Percentiles rank a stretch among this genome's conserved stretches.
phyloP scores from a whole-genome alignment of 257 asterid species.

The Solanum pimpinellifolium region DNA sequence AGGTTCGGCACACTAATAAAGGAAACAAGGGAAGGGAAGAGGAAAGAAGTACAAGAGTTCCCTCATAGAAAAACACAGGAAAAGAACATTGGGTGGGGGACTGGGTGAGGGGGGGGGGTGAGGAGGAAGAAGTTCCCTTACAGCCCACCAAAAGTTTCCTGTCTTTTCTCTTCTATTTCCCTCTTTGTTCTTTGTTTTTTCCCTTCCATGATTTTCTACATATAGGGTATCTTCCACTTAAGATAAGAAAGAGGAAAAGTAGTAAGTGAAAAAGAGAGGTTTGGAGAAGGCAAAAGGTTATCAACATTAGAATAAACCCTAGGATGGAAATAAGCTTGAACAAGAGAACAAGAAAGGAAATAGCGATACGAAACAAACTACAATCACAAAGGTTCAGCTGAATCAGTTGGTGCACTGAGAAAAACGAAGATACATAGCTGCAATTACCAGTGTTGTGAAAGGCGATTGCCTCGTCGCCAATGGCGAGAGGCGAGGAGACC shows the following conservation, averaged over 20 bases:
- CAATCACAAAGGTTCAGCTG: background rate
- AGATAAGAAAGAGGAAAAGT: background rate
- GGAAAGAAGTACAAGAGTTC: background rate
- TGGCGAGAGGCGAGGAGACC: too few species aligned
- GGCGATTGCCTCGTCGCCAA: too few species aligned
- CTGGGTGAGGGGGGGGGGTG: background rate
- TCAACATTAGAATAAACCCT: background rate
- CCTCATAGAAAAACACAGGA: background rate
- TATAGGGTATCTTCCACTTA: background rate
- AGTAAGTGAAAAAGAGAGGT: background rate
- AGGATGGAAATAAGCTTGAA: background rate
- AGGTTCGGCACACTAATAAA: background rate
- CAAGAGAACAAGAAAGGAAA: background rate
- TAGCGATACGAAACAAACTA: background rate
- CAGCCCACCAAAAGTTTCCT: background rate
- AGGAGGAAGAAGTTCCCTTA: background rate
- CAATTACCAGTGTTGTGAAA: background rate
- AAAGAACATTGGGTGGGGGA: background rate
- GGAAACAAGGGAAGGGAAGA: background rate
- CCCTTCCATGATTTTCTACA: background rate
- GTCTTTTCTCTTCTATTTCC: background rate
- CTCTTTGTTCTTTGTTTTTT: background rate
- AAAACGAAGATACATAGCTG: background rate
- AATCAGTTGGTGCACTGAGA: background rate
- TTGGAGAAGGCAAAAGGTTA: background rate